These are phyloP conservation scores for Aspergillus aculeatus DNA, from an alignment of 2,329 filamentous ascomycete species.

Conservation along the genomic window DNA sequence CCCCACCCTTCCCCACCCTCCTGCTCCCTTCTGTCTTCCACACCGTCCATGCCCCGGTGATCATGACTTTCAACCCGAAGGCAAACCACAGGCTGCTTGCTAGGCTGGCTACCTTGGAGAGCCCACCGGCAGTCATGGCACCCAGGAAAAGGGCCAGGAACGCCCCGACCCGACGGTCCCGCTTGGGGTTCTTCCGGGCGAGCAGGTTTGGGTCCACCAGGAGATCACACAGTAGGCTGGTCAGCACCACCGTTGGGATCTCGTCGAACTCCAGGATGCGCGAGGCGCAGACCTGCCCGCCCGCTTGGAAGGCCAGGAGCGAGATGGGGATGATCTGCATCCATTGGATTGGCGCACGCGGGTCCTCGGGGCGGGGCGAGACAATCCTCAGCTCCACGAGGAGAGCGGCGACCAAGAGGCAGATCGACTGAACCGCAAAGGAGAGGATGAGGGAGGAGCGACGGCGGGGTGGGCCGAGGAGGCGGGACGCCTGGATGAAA, in stretches of 20 bases:
- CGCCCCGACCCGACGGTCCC: slow-evolving; percentile 36
- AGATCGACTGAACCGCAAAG: slow-evolving; percentile 39
- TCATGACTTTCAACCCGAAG: slow-evolving; percentile 34
- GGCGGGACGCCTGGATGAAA: slow-evolving; percentile 38
- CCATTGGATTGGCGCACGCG: slow-evolving; percentile 35
- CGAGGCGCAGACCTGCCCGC: slow-evolving; percentile 41
- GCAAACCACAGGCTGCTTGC: slow-evolving; percentile 43
- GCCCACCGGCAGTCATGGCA: slow-evolving; percentile 41
- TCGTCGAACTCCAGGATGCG: slow-evolving; percentile 39
- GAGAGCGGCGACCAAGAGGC: slow-evolving; percentile 35
- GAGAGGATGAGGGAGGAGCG: slow-evolving; percentile 41
- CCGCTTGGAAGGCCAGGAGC: slow-evolving; percentile 42
- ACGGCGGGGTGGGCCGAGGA: slow-evolving; percentile 30
- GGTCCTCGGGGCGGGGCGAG: slow-evolving; percentile 29
- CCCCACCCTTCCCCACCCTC: slow-evolving; percentile 6
- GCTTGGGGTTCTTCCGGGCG: slow-evolving; percentile 28
- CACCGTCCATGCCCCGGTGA: slow-evolving; percentile 38
- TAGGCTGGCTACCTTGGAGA: slow-evolving; percentile 38
- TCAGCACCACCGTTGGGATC: slow-evolving; percentile 44
- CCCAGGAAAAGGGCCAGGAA: slow-evolving; percentile 42
- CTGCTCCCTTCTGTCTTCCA: slow-evolving; percentile 29
- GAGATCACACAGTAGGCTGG: slow-evolving; percentile 41
- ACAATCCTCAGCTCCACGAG: slow-evolving; percentile 37
- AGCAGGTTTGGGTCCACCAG: slow-evolving; percentile 35
- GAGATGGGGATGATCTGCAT: slow-evolving; percentile 40